Evolutionary conservation across 1,284 basidiomycete genomes (phyloP).

Genomic region (Kalmanozyma brasiliensis): DNA sequence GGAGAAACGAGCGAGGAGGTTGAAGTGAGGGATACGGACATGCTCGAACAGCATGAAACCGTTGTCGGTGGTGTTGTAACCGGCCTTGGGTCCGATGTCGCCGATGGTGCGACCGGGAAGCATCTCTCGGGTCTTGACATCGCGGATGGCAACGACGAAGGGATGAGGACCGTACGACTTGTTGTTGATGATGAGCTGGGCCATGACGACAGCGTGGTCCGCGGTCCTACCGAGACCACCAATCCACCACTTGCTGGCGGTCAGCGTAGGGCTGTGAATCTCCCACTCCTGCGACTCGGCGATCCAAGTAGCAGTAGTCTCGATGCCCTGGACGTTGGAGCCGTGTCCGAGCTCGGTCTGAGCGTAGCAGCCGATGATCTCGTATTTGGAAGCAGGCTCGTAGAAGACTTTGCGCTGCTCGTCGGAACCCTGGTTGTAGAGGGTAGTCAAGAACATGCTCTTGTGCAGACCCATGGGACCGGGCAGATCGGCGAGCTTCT

Average conservation of each 20-base stretch:
- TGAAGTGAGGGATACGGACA: slow-evolving; percentile 67
- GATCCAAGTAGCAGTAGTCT: slow-evolving; percentile 60
- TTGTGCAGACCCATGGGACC: slow-evolving; percentile 60
- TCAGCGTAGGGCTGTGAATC: slow-evolving; percentile 54
- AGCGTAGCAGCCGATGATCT: slow-evolving; percentile 62
- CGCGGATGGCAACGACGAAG: slow-evolving; percentile 68
- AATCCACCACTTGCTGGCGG: slow-evolving; percentile 66
- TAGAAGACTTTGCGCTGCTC: slow-evolving; percentile 62
- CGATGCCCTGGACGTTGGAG: slow-evolving; percentile 60
- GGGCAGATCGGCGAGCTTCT: slow-evolving; percentile 58
- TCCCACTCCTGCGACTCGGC: slow-evolving; percentile 54
- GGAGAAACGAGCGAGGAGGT: slow-evolving; percentile 67
- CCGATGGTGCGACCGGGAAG: slow-evolving; percentile 67
- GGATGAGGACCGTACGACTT: slow-evolving; percentile 68
- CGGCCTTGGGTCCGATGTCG: slow-evolving; percentile 68
- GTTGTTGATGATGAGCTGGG: slow-evolving; percentile 68
- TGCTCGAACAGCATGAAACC: slow-evolving; percentile 63
- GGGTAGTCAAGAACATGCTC: slow-evolving; percentile 64
- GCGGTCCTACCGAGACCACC: slow-evolving; percentile 68
- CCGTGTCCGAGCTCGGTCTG: slow-evolving; percentile 65
- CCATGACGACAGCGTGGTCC: slow-evolving; percentile 69
- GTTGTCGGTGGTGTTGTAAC: slow-evolving; percentile 68
- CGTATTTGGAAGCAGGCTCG: slow-evolving; percentile 52
- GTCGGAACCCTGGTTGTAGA: slow-evolving; percentile 59
- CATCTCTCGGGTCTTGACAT: slow-evolving; percentile 67